A percentile compares a stretch with the other conserved stretches of the same genome.
These are phyloP conservation scores for Ophiostoma montium DNA, from an alignment of 2,329 filamentous ascomycete species.

Conservation along the genomic window DNA sequence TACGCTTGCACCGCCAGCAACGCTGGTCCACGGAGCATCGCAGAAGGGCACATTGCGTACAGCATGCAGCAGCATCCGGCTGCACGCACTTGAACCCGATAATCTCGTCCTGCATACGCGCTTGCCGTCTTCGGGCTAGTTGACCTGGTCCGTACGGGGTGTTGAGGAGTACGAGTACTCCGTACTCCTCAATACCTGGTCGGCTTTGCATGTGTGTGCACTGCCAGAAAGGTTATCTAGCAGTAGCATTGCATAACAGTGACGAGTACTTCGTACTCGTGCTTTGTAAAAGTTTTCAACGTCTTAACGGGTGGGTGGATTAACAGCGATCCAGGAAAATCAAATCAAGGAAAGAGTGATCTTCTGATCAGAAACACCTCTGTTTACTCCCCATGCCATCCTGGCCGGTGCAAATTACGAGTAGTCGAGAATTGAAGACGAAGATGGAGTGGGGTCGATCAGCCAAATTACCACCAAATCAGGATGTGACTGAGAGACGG, in stretches of 20 bases:
- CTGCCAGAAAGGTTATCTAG: too few relatives aligned
- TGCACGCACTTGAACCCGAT: conserved; percentile 1
- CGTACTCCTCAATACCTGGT: too few relatives aligned
- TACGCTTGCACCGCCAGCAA: conserved; percentile 1
- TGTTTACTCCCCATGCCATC: conserved; percentile 1
- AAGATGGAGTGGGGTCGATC: conserved; percentile 9
- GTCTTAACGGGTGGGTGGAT: too few relatives aligned
- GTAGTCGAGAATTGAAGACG: conserved; percentile 2
- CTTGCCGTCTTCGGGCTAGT: not conserved
- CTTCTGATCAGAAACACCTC: too few relatives aligned
- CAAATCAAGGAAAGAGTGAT: too few relatives aligned
- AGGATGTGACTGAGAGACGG: not conserved
- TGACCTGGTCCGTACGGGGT: too few relatives aligned
- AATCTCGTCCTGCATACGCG: not conserved
- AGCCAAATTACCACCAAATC: conserved; percentile 8
- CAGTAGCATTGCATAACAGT: too few relatives aligned
- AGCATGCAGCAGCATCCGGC: conserved; percentile 2
- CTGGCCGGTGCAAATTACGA: conserved; percentile 6
- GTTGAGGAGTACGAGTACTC: too few relatives aligned
- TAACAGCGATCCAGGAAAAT: too few relatives aligned
- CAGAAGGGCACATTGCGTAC: not conserved
- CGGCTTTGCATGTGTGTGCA: too few relatives aligned
- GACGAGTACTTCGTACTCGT: too few relatives aligned
- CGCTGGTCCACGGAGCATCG: conserved; percentile 5
- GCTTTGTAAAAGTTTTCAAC: too few relatives aligned